A percentile compares a stretch with the other conserved stretches of the same genome.
Conservation (phyloP, 148 eudicot species). For the Spergularia marina region DNA sequence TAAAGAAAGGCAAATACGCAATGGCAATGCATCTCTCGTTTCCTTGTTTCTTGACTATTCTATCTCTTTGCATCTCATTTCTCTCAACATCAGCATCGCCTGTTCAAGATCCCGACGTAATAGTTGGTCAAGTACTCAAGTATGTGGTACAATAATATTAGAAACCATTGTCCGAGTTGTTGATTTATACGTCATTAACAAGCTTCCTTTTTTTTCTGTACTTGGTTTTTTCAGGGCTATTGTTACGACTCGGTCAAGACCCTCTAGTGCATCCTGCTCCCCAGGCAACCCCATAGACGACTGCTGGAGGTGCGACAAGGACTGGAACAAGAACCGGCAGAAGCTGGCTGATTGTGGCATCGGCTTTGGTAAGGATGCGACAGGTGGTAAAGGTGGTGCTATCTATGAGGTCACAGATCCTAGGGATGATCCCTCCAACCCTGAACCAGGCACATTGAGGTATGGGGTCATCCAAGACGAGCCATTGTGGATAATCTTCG, state of each 20-base stretch:
- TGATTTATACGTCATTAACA: not conserved
- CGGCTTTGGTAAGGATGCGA: slow-evolving; percentile 39
- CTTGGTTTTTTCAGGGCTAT: not conserved
- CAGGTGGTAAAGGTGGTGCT: slow-evolving; percentile 31
- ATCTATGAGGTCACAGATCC: slow-evolving; percentile 14
- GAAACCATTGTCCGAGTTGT: too few relatives aligned
- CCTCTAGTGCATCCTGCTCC: not conserved
- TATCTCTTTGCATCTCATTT: slow-evolving; percentile 6
- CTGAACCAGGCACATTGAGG: slow-evolving; percentile 39
- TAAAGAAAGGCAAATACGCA: too few relatives aligned
- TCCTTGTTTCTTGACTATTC: not conserved
- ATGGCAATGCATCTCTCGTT: slow-evolving; percentile 10
- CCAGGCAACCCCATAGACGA: slow-evolving; percentile 15
- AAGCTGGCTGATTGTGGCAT: slow-evolving; percentile 36
- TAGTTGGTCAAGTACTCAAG: too few relatives aligned
- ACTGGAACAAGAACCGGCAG: slow-evolving; percentile 39
- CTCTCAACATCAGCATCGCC: slow-evolving; percentile 3
- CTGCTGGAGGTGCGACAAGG: slow-evolving; percentile 34
- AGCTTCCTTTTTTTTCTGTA: not conserved
- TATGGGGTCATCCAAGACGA: slow-evolving; percentile 38
- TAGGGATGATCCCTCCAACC: slow-evolving; percentile 36
- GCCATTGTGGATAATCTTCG: slow-evolving; percentile 43
- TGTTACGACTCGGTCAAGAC: too few relatives aligned
- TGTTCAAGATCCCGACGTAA: slow-evolving; percentile 26
- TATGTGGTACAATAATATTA: too few relatives aligned